A percentile compares a stretch with the other conserved stretches of the same genome.
These are phyloP conservation scores for Thozetella sp. DNA, from an alignment of 495 filamentous ascomycete species.

Conservation along the genomic window DNA sequence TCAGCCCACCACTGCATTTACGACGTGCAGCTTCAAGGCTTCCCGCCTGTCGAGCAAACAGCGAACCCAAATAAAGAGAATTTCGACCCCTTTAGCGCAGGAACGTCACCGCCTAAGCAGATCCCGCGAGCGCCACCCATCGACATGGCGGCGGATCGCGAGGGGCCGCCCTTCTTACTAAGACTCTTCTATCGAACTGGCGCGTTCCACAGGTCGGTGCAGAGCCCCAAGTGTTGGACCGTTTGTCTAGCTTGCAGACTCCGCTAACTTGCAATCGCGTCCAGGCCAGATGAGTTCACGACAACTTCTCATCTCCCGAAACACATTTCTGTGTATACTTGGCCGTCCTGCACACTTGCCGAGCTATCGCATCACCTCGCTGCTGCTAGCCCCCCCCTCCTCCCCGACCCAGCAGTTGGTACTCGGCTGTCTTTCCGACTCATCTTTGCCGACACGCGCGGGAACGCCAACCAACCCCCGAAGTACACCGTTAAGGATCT, in stretches of 20 bases:
- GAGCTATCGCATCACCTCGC: slow-evolving; percentile 74
- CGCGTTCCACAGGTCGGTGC: slow-evolving; percentile 68
- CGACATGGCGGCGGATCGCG: background rate
- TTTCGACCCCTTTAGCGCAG: background rate
- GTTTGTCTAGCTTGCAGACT: background rate
- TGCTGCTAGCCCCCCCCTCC: slow-evolving; percentile 37
- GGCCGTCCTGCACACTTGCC: slow-evolving; percentile 78
- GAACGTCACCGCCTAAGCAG: background rate
- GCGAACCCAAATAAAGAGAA: background rate
- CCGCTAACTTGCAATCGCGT: slow-evolving; percentile 2
- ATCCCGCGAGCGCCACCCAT: background rate
- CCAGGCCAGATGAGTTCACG: slow-evolving; percentile 67
- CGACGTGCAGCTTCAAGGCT: too few species aligned
- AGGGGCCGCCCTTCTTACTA: slow-evolving; percentile 76
- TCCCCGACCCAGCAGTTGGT: slow-evolving; percentile 76
- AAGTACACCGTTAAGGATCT: slow-evolving; percentile 76
- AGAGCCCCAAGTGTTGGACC: slow-evolving; percentile 9
- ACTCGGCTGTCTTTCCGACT: slow-evolving; percentile 85
- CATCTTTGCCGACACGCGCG: slow-evolving; percentile 79
- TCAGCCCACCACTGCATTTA: too few species aligned
- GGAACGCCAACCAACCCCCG: slow-evolving; percentile 46
- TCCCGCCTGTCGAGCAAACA: too few species aligned
- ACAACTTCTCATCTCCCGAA: slow-evolving; percentile 55
- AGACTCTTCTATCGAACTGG: slow-evolving; percentile 84
- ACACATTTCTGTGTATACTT: slow-evolving; percentile 85